Conservation (phyloP, 495 filamentous ascomycete genomes). For the Apodospora peruviana region DNA sequence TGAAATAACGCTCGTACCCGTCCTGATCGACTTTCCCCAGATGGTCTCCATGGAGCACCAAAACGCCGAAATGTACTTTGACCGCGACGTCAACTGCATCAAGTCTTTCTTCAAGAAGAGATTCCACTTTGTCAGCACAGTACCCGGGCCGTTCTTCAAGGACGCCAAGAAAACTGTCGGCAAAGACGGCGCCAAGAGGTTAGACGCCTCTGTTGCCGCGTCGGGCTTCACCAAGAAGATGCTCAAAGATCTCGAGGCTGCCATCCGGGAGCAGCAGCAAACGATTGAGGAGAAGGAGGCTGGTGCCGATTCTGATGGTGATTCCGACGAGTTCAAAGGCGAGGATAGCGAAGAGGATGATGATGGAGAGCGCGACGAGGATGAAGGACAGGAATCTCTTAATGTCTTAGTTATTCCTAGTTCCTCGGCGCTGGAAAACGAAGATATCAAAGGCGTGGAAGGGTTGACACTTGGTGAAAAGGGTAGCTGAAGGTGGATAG, state of each 20-base stretch:
- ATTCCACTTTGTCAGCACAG: conserved; percentile 79
- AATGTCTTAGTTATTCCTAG: not conserved
- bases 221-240: conserved; percentile 95
- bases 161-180: conserved; percentile 74
- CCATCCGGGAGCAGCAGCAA: conserved; percentile 63
- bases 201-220: conserved; percentile 87
- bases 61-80: conserved; percentile 93
- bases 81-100: conserved; percentile 89
- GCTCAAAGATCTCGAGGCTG: conserved; percentile 83
- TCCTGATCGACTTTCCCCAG: conserved; percentile 96
- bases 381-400: not conserved
- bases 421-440: too few species aligned
- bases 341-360: conserved; percentile 22
- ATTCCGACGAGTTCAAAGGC: conserved; percentile 60
- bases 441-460: too few species aligned
- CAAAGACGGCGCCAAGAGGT: conserved; percentile 56
- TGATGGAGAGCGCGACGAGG: conserved; percentile 9
- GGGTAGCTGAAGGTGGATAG: too few species aligned
- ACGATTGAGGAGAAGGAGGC: not conserved
- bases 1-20: conserved; percentile 49
- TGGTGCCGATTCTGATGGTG: conserved; percentile 6
- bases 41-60: conserved; percentile 93
- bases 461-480: too few species aligned
- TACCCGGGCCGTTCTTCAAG: conserved; percentile 75
- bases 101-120: conserved; percentile 86